These are phyloP conservation scores for Salvia sclarea DNA, from an alignment of 305 asterid genomes.

Conservation along the genomic window DNA sequence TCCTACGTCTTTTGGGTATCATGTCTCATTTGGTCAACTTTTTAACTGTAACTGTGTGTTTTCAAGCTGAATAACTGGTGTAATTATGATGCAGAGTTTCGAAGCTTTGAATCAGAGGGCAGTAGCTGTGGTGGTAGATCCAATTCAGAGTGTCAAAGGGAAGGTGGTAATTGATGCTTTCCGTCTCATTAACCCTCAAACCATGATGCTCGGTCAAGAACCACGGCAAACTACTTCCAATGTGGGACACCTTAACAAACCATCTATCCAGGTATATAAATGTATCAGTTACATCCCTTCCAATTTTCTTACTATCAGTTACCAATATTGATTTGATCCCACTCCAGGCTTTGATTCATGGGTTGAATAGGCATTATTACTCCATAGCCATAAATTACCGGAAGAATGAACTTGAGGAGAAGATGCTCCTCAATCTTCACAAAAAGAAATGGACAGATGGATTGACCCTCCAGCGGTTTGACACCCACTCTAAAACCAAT, in stretches of 20 bases:
- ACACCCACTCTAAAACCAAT: conserved; percentile 88
- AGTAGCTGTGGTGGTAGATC: conserved; percentile 98
- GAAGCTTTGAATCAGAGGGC: conserved; percentile 99
- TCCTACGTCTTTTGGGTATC: neutral
- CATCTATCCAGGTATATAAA: conserved; percentile 83
- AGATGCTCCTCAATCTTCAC: conserved; percentile 96
- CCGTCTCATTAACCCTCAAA: conserved; percentile 92
- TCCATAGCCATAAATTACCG: conserved; percentile 96
- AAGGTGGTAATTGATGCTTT: conserved; percentile 98
- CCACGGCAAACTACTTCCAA: conserved; percentile 98
- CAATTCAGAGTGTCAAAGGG: conserved; percentile 98
- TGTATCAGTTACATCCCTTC: neutral
- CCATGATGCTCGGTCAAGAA: conserved; percentile 99
- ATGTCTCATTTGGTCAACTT: neutral
- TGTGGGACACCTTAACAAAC: conserved; percentile 94
- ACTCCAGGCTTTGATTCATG: conserved; percentile 91
- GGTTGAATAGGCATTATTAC: conserved; percentile 92
- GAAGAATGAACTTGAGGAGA: conserved; percentile 98
- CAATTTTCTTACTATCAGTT: conserved; percentile 1
- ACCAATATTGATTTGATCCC: conserved; percentile 32
- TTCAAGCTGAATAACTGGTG: conserved; percentile 3
- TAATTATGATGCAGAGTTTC: conserved; percentile 69
- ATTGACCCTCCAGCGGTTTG: conserved; percentile 83
- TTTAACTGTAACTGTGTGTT: neutral
- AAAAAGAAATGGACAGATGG: conserved; percentile 99